phyloP scores from a whole-genome alignment of 805 yeast genomes.

The Allodekkera sacchari region DNA sequence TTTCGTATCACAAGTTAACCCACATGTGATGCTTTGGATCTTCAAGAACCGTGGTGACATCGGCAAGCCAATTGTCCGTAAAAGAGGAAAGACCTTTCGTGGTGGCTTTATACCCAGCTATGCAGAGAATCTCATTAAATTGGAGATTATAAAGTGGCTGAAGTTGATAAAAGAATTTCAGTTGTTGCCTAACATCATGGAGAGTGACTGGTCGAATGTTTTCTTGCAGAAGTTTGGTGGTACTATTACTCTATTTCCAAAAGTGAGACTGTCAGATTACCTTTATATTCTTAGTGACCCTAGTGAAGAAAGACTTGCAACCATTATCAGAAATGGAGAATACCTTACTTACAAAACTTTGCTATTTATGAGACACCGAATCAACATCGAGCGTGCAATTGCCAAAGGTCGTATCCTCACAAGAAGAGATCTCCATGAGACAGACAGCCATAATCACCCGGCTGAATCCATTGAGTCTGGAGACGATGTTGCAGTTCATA shows the following conservation, averaged over 20 bases:
- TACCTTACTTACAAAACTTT: conserved; percentile 58
- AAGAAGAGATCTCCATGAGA: no score
- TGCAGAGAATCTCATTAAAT: conserved; percentile 56
- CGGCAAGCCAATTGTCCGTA: conserved; percentile 65
- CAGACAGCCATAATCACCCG: no score
- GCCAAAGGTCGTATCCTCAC: conserved; percentile 36
- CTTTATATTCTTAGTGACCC: conserved; percentile 64
- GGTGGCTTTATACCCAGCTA: conserved; percentile 77
- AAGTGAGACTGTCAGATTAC: conserved; percentile 50
- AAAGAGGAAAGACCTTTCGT: conserved; percentile 49
- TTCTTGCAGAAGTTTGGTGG: conserved; percentile 73
- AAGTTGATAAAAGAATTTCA: conserved; percentile 58
- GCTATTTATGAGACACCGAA: conserved; percentile 54
- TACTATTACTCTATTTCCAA: conserved; percentile 70
- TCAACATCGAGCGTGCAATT: conserved; percentile 57
- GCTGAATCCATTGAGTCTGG: no score
- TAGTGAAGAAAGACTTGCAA: conserved; percentile 42
- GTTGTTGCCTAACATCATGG: conserved; percentile 56
- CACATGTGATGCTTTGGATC: conserved; percentile 68
- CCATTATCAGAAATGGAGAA: conserved; percentile 56
- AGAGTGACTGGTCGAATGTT: conserved; percentile 74
- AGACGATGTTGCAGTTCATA: conserved; percentile 7
- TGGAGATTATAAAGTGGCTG: conserved; percentile 74
- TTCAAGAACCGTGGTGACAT: conserved; percentile 76
- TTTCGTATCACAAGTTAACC: conserved; percentile 75